phyloP scores from a whole-genome alignment of 225 moss, liverwort and hornwort species.

The Sphagnum tenellum region DNA sequence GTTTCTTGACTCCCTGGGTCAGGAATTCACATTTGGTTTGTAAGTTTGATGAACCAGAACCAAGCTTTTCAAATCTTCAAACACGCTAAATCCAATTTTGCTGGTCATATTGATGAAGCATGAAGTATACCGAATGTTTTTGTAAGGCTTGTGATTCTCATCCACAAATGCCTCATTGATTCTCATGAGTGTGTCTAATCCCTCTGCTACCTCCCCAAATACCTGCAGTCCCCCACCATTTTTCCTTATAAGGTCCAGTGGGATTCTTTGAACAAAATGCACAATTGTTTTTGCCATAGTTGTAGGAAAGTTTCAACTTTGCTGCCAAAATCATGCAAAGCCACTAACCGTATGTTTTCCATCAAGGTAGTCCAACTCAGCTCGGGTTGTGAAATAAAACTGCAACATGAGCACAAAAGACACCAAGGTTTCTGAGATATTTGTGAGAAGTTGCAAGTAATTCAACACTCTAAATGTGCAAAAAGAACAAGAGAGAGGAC shows the following conservation, averaged over 20 bases:
- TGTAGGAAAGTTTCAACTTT: too few relatives aligned
- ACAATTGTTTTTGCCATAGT: too few relatives aligned
- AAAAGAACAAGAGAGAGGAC: too few relatives aligned
- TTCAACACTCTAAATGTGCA: too few relatives aligned
- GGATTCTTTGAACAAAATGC: too few relatives aligned
- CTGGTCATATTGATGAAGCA: not conserved
- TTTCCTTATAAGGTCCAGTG: too few relatives aligned
- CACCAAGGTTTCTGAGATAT: not conserved
- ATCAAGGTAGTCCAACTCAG: constrained; percentile 84
- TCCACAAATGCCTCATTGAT: constrained; percentile 85
- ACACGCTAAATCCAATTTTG: too few relatives aligned
- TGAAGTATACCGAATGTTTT: constrained; percentile 75
- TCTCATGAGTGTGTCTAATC: constrained; percentile 66
- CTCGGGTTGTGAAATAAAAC: constrained; percentile 86
- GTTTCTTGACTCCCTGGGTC: too few relatives aligned
- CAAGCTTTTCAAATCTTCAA: too few relatives aligned
- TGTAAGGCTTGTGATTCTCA: constrained; percentile 68
- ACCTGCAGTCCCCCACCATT: constrained; percentile 23
- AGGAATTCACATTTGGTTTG: too few relatives aligned
- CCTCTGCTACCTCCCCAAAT: constrained; percentile 90
- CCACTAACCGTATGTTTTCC: constrained; percentile 82
- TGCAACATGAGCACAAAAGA: constrained; percentile 18
- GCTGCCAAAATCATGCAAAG: too few relatives aligned
- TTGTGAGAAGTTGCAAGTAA: too few relatives aligned
- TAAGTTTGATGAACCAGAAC: not conserved